phyloP scores from a whole-genome alignment of 2,329 filamentous ascomycete genomes.

The Colletotrichum somersetense region DNA sequence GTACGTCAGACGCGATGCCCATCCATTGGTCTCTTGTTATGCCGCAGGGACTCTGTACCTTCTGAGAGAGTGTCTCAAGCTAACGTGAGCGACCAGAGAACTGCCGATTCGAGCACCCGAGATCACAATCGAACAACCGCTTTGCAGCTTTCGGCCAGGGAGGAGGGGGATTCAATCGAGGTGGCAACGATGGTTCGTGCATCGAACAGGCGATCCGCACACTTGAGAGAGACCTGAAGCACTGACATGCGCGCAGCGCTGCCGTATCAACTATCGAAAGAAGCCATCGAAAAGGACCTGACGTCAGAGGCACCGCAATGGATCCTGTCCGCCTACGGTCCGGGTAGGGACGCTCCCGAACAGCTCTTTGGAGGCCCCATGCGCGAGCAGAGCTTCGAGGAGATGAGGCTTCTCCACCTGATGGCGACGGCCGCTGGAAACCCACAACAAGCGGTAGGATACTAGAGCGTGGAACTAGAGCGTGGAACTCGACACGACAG shows the following conservation, averaged over 20 bases:
- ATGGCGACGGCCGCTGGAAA: slow-evolving; percentile 71
- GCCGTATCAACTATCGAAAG: slow-evolving; percentile 67
- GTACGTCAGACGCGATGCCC: slow-evolving; percentile 51
- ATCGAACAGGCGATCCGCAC: not conserved
- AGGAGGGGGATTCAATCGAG: slow-evolving; percentile 39
- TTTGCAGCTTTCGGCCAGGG: slow-evolving; percentile 42
- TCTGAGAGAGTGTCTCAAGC: not conserved
- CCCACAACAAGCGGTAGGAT: slow-evolving; percentile 63
- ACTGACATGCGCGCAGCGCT: slow-evolving; percentile 16
- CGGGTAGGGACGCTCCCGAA: slow-evolving; percentile 79
- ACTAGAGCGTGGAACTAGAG: not conserved
- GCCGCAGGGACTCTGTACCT: not conserved
- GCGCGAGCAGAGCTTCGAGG: slow-evolving; percentile 89
- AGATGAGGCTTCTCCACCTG: slow-evolving; percentile 83
- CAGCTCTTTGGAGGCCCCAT: slow-evolving; percentile 85
- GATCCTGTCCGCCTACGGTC: slow-evolving; percentile 89
- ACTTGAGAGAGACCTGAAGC: not conserved
- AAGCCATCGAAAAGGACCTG: slow-evolving; percentile 75
- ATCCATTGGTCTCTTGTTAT: not conserved
- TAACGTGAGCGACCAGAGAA: slow-evolving; percentile 54
- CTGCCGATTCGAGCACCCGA: slow-evolving; percentile 69
- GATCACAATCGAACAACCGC: slow-evolving; percentile 43
- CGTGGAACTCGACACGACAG: not conserved
- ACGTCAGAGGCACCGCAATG: slow-evolving; percentile 81
- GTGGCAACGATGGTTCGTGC: slow-evolving; percentile 37